phyloP scores from a whole-genome alignment of 768 basidiomycete species.

The Dioszegia hungarica region DNA sequence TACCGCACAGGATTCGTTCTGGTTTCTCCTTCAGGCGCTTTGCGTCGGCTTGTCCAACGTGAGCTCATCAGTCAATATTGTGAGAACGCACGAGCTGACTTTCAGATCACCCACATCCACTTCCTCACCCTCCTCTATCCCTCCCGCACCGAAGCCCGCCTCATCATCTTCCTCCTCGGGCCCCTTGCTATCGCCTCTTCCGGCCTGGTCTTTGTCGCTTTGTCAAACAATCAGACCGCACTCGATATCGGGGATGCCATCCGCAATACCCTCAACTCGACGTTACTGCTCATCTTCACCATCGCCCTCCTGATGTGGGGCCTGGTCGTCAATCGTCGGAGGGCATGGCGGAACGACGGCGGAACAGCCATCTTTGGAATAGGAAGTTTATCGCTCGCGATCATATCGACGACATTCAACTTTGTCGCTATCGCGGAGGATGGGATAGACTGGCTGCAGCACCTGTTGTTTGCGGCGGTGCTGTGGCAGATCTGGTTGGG shows the following conservation, averaged over 20 bases:
- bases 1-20: slow-evolving; percentile 62
- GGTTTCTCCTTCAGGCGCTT: slow-evolving; percentile 83
- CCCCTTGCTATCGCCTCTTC: slow-evolving; percentile 82
- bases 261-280: slow-evolving; percentile 91
- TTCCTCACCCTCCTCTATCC: slow-evolving; percentile 94
- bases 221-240: slow-evolving; percentile 54
- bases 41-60: slow-evolving; percentile 83
- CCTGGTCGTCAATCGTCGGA: slow-evolving; percentile 73
- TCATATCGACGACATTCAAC: slow-evolving; percentile 73
- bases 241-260: slow-evolving; percentile 64
- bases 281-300: slow-evolving; percentile 92
- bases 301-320: slow-evolving; percentile 89
- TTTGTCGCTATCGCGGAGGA: slow-evolving; percentile 84
- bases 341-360: slow-evolving; percentile 95
- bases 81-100: neutral
- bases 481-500: slow-evolving; percentile 94
- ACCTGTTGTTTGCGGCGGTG: slow-evolving; percentile 81
- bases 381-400: slow-evolving; percentile 74
- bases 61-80: slow-evolving; percentile 32
- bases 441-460: slow-evolving; percentile 85
- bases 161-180: slow-evolving; percentile 79
- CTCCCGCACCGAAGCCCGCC: slow-evolving; percentile 74
- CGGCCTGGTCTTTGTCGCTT: slow-evolving; percentile 73
- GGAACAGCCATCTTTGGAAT: slow-evolving; percentile 91
- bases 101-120: slow-evolving; percentile 91